These are phyloP conservation scores for Bryum argenteum DNA, from an alignment of 225 moss, liverwort and hornwort species.

Conservation along the genomic window DNA sequence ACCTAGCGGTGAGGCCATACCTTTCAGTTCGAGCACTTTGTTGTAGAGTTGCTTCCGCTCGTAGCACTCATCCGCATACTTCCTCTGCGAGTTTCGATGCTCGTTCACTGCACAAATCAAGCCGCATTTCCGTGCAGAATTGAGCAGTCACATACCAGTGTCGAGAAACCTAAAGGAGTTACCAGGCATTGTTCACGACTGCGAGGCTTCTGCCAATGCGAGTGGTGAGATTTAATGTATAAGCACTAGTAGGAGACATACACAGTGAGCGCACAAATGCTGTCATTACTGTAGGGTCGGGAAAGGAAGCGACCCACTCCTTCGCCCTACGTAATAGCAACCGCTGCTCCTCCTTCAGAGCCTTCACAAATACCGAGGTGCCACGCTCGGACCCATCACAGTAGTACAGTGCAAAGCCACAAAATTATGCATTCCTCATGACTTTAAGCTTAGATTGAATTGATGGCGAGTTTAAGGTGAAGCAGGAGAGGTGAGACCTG, in stretches of 20 bases:
- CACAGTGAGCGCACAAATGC: constrained; percentile 67
- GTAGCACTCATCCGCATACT: constrained; percentile 72
- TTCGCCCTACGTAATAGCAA: constrained; percentile 61
- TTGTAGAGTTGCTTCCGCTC: constrained; percentile 89
- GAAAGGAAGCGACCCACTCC: constrained; percentile 78
- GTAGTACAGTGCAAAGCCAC: neutral
- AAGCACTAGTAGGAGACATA: constrained; percentile 14
- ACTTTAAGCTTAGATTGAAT: too few relatives aligned
- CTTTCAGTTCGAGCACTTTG: constrained; percentile 95
- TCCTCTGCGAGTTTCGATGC: constrained; percentile 63
- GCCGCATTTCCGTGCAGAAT: neutral
- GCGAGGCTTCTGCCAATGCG: neutral
- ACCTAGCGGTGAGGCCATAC: constrained; percentile 20
- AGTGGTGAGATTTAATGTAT: neutral
- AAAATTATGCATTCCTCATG: neutral
- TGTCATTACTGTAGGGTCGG: constrained; percentile 60
- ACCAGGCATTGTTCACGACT: too few relatives aligned
- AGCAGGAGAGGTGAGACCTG: too few relatives aligned
- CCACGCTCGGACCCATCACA: neutral
- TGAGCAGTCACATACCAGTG: neutral
- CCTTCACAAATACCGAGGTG: constrained; percentile 16
- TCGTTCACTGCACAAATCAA: constrained; percentile 60
- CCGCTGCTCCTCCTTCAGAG: constrained; percentile 61
- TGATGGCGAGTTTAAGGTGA: too few relatives aligned
- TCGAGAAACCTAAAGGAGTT: too few relatives aligned